Evolutionary conservation across 2,329 filamentous ascomycete genomes (phyloP).

Genomic region (Alternaria consortialis): DNA sequence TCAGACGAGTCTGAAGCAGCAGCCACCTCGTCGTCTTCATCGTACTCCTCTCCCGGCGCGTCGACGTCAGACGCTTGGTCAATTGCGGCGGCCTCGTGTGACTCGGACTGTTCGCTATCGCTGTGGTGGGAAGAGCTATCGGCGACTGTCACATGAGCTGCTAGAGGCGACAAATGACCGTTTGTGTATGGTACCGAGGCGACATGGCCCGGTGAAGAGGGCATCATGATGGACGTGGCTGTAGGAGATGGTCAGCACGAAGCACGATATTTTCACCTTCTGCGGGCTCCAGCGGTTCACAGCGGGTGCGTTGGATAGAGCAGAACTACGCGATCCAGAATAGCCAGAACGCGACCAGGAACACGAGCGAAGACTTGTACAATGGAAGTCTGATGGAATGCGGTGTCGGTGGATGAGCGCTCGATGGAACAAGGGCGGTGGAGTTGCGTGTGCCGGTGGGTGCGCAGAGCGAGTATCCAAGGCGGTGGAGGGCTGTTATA

Average conservation of each 20-base stretch:
- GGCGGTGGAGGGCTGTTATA: constrained; percentile 24
- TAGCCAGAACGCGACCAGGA: constrained; percentile 45
- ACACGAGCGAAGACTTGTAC: constrained; percentile 33
- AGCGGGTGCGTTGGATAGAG: constrained; percentile 49
- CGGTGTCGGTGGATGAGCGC: constrained; percentile 45
- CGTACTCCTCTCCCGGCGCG: constrained; percentile 51
- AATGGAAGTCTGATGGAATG: constrained; percentile 53
- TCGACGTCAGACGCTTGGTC: constrained; percentile 52
- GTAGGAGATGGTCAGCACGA: constrained; percentile 55
- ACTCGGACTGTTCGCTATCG: constrained; percentile 81
- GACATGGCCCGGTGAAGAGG: constrained; percentile 69
- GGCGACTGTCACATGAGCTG: constrained; percentile 57
- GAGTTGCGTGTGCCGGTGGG: constrained; percentile 34
- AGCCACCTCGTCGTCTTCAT: constrained; percentile 56
- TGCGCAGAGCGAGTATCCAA: constrained; percentile 21
- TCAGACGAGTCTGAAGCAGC: constrained; percentile 58
- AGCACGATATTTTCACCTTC: constrained; percentile 51
- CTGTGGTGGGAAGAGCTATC: constrained; percentile 63
- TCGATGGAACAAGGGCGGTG: constrained; percentile 39
- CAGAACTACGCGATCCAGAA: constrained; percentile 55
- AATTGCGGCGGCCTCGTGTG: constrained; percentile 64
- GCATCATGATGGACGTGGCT: constrained; percentile 71
- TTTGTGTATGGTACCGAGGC: constrained; percentile 72
- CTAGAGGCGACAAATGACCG: constrained; percentile 68
- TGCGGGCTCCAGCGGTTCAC: constrained; percentile 43